Base-by-base conservation (phyloP, 768 basidiomycete genomes). In the Tubosaeta brunneosetosa region DNA sequence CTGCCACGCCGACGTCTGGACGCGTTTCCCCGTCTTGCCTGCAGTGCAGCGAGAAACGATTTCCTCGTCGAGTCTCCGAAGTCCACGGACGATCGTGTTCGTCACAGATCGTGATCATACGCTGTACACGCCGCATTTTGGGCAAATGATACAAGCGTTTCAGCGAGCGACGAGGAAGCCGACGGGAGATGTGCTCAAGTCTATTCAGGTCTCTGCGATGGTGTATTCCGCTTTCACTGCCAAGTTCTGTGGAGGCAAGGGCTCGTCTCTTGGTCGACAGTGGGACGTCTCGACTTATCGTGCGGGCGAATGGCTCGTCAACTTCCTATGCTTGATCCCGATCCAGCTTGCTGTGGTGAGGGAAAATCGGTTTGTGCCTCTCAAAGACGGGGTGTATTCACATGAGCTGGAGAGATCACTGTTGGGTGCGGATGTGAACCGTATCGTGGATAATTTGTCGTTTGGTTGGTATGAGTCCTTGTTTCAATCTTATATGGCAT, bases 301-400 rank as follows among this genome's bases (percentile, higher is more conserved):
- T 16, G 71, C 72, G 0, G 83, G 84, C 33, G 82, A 85, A 62
- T 85, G 84, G 84, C 61, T 85, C 0, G 80, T 79, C 0, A 78
- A 83, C 12, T 62, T 84, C 7, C 55, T 85, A 1, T 85, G 83
- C 50, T 67, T 85, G 27, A 83, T 85, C 40, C 83, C 83, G 0
- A 83, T 85, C 26, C 83, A 85, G 27, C 72, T 85, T 31, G 84
- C 83, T 0, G 60, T 85, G 22, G 78, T 80, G 3, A 71, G 72
- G 13, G 82, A 84, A 45, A 85, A 85, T 56, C 69, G 81, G 0
- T 84, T 85, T 52, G 55, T 85, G 8, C 83, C 84, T 0, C 22
- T 22, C 22, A 22, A 22, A 22, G 22, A 22, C 22, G 22, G 22
- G 22, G 22, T 22, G 22, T 22, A 22, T 22, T 22, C 22, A 22